Evolutionary conservation across 345 rosid species (phyloP), one percentile per base, ranked within the genome.

Genomic region (Durio zibethinus): DNA sequence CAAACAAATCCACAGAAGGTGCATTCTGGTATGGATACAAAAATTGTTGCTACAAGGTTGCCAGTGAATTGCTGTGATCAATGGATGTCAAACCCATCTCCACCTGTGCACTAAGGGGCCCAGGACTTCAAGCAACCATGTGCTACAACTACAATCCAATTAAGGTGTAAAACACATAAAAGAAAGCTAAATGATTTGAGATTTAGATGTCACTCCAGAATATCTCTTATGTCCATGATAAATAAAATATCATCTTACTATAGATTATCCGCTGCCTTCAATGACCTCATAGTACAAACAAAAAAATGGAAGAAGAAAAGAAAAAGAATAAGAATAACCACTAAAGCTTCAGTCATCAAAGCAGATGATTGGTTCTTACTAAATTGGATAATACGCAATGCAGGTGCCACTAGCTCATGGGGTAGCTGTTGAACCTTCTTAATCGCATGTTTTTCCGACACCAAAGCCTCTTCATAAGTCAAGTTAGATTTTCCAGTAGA

Each of bases 381-480:
- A 75, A 86, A 96, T 75, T 93, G 97, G 81, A 96, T 89, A 79
- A 84, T 83, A 20, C 10, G 86, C 77, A 96, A 79, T 42, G 91
- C 93, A 78, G 91, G 93, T 59, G 84, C 87, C 77, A 88, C 89
- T 76, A 93, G 88, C 83, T 90, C 94, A 76, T 87, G 65, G 18
- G 97, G 90, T 65, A 96, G 84, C 76, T 86, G 90, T 84, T 90
- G 95, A 84, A 92, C 97, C 85, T 85, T 96, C 85, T 89, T 85
- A 70, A 73, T 70, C 10, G 94, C 93, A 43, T 56, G 76, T 82
- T 86, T 93, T 85, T 96, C 99, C 18, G 95, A 91, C n/a, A 92
- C 90, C 90, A 93, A 84, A 67, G 99, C 98, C 91, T 92, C 99
- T 83, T 96, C 97, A 63, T 85, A 96, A 66, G 97, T 96, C 91